Conservation (phyloP, 805 yeast species). For the Pichia gijzeniarum region DNA sequence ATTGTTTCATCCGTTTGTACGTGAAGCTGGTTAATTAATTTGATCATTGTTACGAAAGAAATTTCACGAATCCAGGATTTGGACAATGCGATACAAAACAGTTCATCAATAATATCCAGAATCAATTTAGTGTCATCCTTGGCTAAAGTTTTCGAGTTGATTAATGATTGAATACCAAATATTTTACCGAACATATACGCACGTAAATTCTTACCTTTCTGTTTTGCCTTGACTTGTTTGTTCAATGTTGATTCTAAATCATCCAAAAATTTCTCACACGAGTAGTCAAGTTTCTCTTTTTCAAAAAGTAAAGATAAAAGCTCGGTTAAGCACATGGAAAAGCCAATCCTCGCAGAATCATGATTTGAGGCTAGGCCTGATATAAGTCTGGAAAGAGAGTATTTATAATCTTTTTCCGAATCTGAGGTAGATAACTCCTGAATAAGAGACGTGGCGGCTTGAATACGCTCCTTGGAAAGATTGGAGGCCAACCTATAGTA, state of each 20-base stretch:
- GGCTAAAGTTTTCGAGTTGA: constrained; percentile 44
- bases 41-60: constrained; percentile 61
- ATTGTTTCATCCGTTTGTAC: constrained; percentile 15
- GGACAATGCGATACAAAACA: constrained; percentile 50
- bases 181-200: constrained; percentile 74
- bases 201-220: constrained; percentile 79
- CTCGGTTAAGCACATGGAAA: constrained; percentile 81
- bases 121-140: constrained; percentile 22
- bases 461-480: constrained; percentile 60
- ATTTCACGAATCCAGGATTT: constrained; percentile 90
- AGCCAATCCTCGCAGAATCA: constrained; percentile 82
- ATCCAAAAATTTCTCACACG: constrained; percentile 33
- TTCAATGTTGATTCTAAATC: constrained; percentile 33
- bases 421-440: constrained; percentile 45
- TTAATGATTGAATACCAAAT: constrained; percentile 74
- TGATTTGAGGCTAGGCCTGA: constrained; percentile 78
- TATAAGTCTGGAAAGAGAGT: constrained; percentile 71
- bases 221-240: constrained; percentile 33
- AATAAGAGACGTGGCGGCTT: constrained; percentile 62
- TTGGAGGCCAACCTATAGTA: constrained; percentile 77
- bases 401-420: constrained; percentile 62
- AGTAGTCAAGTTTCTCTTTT: constrained; percentile 21
- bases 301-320: constrained; percentile 34
- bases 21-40: constrained; percentile 34
- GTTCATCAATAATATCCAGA: constrained; percentile 34